Conservation (phyloP, 768 basidiomycete genomes). For the Lyophyllum semitale region DNA sequence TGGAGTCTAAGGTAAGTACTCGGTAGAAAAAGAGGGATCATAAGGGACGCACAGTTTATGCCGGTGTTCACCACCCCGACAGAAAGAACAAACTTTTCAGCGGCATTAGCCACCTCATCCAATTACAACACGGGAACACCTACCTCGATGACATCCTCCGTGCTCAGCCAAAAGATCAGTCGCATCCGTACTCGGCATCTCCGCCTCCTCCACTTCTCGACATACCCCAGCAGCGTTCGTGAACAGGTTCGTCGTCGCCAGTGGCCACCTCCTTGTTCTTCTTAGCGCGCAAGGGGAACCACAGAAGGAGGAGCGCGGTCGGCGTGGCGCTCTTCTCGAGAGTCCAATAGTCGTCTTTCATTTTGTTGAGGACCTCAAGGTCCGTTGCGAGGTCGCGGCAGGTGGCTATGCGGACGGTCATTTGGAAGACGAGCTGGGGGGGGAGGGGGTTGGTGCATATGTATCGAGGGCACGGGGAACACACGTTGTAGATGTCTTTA, state of each 20-base stretch:
- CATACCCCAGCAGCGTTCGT: slow-evolving; percentile 24
- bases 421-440: too few relatives aligned
- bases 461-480: neutral
- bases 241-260: slow-evolving; percentile 30
- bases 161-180: slow-evolving; percentile 31
- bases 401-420: slow-evolving; percentile 30
- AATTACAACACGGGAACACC: slow-evolving; percentile 1
- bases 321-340: slow-evolving; percentile 36
- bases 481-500: slow-evolving; percentile 22
- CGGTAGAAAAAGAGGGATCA: neutral
- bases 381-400: slow-evolving; percentile 28
- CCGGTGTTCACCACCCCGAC: slow-evolving; percentile 38
- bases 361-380: slow-evolving; percentile 11
- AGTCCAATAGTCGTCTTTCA: slow-evolving; percentile 20
- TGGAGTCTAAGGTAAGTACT: neutral
- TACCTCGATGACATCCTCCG: slow-evolving; percentile 27
- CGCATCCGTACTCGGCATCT: slow-evolving; percentile 26
- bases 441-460: neutral
- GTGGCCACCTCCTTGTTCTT: slow-evolving; percentile 30
- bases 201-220: slow-evolving; percentile 28
- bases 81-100: slow-evolving; percentile 36
- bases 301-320: slow-evolving; percentile 38
- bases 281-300: slow-evolving; percentile 35
- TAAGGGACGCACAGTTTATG: slow-evolving; percentile 28
- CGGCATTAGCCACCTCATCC: too few relatives aligned